Evolutionary conservation across 495 filamentous ascomycete species (phyloP), one percentile per base, ranked within the genome.

Genomic region (Viridothelium virens): DNA sequence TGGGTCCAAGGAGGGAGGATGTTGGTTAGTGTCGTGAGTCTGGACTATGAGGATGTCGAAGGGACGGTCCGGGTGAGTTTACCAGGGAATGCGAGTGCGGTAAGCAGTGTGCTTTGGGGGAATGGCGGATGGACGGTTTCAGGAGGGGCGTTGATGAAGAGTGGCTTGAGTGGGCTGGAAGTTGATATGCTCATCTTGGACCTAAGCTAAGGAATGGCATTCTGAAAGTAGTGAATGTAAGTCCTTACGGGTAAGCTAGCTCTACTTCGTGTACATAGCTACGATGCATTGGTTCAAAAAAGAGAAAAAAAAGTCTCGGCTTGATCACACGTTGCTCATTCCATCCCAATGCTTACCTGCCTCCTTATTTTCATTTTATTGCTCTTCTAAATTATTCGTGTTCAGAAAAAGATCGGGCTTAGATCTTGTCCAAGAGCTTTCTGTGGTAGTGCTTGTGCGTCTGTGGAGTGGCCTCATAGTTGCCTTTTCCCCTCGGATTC

Each of bases 41-140:
- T 66, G 25, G 68, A 67, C 56, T 66, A 69, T 48, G 68, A 34
- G 5, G 39, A 41, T 14, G n/a, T 63, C 14, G 44, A 37, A 16
- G 56, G 64, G 34, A n/a, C 50, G 10, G 44, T 69, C 33, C 18
- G 9, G 6, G 63, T 69, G 31, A 33, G 38, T 48, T 14, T 69
- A 7, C 67, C 67, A 1, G 31, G 65, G n/a, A 63, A 12, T 38
- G 36, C 63, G 12, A 62, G 38, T 11, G n/a, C 53, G 2, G 25
- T 66, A 33, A 25, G 37, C n/a, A 63, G 38, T 33, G 53, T 63
- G 38, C 63, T 64, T 62, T 69, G 67, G 67, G 67, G 67, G 1
- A 50, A 56, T 39, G 56, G 65, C 34, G 47, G 44, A 6, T 69
- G 63, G 67, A 48, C 16, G 7, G 56, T 66, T 63, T 9, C 14